Evolutionary conservation across 1,284 basidiomycete species (phyloP), one percentile per base, ranked within the genome.

Genomic region (Trametes hirsuta): DNA sequence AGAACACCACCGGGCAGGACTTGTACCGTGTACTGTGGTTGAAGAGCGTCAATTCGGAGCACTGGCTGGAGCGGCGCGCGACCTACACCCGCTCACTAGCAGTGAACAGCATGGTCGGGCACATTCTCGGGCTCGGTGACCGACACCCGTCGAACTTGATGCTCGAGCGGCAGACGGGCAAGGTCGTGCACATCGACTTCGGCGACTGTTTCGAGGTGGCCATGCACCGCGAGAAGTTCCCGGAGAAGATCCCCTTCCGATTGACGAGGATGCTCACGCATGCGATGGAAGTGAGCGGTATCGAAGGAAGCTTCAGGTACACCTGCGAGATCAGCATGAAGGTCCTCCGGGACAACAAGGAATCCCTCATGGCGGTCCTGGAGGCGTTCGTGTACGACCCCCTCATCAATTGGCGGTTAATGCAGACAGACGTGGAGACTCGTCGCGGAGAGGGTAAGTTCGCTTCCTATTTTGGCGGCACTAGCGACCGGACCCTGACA

Each of bases 241-340:
- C 97, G 0, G 97, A 99, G 78, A 97, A 94, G 75, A 95, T 99
- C 55, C 97, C 97, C 0, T 99, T 99, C 88, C 87, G 97, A 48
- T 82, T 99, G 65, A 99, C 97, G 11, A 84, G 97, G 66, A 99
- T 99, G 97, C 83, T 99, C 59, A 97, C 95, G 34, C 95, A 98
- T 74, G 97, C 97, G 2, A 99, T 99, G 97, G 97, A 99, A 84
- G 94, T 95, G 65, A 95, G 94, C 75, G 97, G 97, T 18, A 97
- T 99, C 68, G 94, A 98, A 72, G 97, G 97, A 40, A 97, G 95
- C 69, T 99, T 97, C 84, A 87, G 94, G 70, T 90, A 91, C 68
- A 97, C 94, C 10, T 97, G 95, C 79, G 96, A 98, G 73, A 97
- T 97, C 68, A 95, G 95, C 40, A 99, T 99, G 97, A 85, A 88